Percentiles rank a stretch among this genome's conserved stretches.
phyloP scores from a whole-genome alignment of 1,284 basidiomycete species.

The Trichosporon sp. region DNA sequence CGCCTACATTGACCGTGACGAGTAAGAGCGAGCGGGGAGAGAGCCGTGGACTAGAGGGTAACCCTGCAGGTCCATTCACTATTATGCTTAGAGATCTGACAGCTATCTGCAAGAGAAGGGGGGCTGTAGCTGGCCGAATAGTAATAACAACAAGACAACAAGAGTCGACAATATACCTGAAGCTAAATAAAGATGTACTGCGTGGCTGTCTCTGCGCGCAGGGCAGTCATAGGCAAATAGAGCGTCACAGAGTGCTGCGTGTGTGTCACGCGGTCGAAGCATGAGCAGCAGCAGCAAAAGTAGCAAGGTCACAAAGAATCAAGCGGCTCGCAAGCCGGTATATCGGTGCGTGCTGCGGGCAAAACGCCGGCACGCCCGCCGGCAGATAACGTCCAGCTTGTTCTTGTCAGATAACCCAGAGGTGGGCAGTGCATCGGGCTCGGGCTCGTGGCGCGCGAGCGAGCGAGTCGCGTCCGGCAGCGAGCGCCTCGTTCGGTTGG shows the following conservation, averaged over 20 bases:
- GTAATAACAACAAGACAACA: background rate
- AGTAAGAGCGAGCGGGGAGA: conserved; percentile 10
- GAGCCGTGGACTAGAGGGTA: background rate
- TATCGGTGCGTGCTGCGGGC: background rate
- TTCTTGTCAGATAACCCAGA: background rate
- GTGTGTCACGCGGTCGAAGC: too few species aligned
- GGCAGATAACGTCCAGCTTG: background rate
- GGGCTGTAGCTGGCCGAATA: background rate
- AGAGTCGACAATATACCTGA: background rate
- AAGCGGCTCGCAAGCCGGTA: background rate
- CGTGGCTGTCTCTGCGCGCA: background rate
- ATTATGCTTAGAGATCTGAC: background rate
- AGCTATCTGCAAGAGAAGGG: background rate
- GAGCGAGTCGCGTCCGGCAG: background rate
- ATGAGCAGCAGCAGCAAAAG: too few species aligned
- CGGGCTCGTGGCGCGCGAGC: too few species aligned
- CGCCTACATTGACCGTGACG: conserved; percentile 27
- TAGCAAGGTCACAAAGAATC: background rate
- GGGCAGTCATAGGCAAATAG: background rate
- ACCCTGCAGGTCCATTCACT: background rate
- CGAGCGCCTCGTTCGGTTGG: too few species aligned
- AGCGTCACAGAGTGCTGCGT: background rate
- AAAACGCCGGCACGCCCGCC: background rate
- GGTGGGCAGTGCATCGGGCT: background rate
- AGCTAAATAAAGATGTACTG: background rate